Evolutionary conservation across 352 stramenopile species (phyloP).

Genomic region (Pythium apleroticum): DNA sequence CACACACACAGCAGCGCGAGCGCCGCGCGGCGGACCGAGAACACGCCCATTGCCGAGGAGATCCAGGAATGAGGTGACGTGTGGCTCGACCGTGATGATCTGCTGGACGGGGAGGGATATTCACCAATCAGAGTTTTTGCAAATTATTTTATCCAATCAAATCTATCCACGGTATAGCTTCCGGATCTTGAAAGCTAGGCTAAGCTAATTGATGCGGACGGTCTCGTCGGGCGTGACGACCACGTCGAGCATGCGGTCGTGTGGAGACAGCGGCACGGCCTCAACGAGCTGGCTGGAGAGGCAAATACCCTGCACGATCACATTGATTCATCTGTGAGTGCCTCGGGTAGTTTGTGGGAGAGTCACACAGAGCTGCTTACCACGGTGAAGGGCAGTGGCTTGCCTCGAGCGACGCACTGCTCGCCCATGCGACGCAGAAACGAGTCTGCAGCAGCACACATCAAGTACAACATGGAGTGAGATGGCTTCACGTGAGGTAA

Average conservation of each 20-base stretch:
- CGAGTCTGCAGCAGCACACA: slow-evolving; percentile 42
- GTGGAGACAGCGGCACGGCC: slow-evolving; percentile 55
- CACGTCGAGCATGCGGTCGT: slow-evolving; percentile 68
- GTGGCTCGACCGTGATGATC: not conserved
- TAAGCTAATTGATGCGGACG: slow-evolving; percentile 28
- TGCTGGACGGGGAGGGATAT: not conserved
- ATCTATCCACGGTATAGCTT: not conserved
- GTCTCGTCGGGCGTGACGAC: slow-evolving; percentile 65
- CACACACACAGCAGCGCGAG: slow-evolving; percentile 43
- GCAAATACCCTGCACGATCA: slow-evolving; percentile 55
- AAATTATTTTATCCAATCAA: slow-evolving; percentile 18
- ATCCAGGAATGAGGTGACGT: slow-evolving; percentile 12
- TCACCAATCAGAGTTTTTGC: slow-evolving; percentile 14
- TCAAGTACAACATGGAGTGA: too few species aligned
- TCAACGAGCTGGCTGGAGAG: slow-evolving; percentile 59
- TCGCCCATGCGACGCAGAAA: slow-evolving; percentile 67
- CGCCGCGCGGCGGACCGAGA: slow-evolving; percentile 20
- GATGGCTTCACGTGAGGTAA: too few species aligned
- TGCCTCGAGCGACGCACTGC: slow-evolving; percentile 38
- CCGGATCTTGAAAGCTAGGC: not conserved
- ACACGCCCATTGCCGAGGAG: slow-evolving; percentile 8
- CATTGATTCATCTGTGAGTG: not conserved
- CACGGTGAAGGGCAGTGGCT: slow-evolving; percentile 48
- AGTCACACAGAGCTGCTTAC: too few species aligned
- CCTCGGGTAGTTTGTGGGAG: too few species aligned